Evolutionary conservation across 805 yeast species (phyloP).

Genomic region (Blastobotrys terrestris): DNA sequence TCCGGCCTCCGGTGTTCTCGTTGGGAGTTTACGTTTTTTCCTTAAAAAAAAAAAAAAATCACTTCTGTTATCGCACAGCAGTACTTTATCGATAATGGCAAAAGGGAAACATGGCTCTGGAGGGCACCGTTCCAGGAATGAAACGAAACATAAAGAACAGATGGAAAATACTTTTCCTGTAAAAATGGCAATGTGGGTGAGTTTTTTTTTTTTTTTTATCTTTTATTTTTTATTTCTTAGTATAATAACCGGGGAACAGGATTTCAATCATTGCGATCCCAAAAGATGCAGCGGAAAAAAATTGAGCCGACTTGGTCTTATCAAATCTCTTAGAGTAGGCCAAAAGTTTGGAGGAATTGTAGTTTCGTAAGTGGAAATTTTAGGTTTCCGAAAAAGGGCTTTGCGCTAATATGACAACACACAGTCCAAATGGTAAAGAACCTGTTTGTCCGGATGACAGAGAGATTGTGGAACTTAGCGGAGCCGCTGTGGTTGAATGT

Average conservation of each 20-base stretch:
- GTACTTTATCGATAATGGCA: not conserved
- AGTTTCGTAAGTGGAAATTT: conserved; percentile 49
- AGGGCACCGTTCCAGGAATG: conserved; percentile 2
- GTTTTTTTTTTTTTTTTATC: conserved; percentile 8
- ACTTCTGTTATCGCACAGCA: not conserved
- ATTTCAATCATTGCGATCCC: conserved; percentile 97
- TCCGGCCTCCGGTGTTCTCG: not conserved
- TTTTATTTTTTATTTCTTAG: not conserved
- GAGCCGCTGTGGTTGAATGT: conserved; percentile 98
- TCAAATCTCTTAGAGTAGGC: conserved; percentile 75
- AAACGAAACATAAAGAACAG: conserved; percentile 11
- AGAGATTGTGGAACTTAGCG: conserved; percentile 66
- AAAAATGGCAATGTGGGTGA: conserved; percentile 83
- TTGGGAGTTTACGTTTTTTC: not conserved
- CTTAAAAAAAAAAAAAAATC: too few relatives aligned
- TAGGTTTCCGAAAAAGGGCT: not conserved
- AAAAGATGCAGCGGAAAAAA: conserved; percentile 95
- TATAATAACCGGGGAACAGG: conserved; percentile 37
- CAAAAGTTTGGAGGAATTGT: conserved; percentile 88
- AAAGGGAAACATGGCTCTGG: not conserved
- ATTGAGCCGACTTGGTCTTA: conserved; percentile 79
- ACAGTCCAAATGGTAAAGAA: conserved; percentile 71
- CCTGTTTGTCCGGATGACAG: conserved; percentile 87
- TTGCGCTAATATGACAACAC: too few relatives aligned
- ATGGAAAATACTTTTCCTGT: conserved; percentile 52